Conservation (phyloP, 768 basidiomycete species). For the Rhizopogon vulgaris region DNA sequence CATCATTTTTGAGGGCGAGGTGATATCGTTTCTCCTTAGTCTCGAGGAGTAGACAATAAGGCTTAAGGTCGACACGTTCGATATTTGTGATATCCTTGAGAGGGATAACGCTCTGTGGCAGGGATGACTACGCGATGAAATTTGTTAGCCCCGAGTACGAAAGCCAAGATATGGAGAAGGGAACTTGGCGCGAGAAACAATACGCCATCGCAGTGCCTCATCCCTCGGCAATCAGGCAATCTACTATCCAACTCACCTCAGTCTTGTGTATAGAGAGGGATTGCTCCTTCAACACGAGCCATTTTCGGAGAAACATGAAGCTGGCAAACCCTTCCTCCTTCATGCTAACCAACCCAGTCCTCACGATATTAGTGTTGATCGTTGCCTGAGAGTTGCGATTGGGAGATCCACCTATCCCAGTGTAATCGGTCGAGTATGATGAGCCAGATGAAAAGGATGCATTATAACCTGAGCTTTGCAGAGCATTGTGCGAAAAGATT, state of each 20-base stretch:
- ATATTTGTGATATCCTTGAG: conserved; percentile 80
- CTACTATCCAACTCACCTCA: conserved; percentile 54
- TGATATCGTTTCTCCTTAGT: conserved; percentile 78
- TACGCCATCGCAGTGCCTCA: not conserved
- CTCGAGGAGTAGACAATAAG: conserved; percentile 87
- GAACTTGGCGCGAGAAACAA: too few relatives aligned
- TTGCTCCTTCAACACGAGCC: conserved; percentile 79
- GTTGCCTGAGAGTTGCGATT: conserved; percentile 38
- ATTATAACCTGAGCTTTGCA: conserved; percentile 53
- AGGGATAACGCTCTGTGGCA: conserved; percentile 53
- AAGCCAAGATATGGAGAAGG: not conserved
- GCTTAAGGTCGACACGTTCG: conserved; percentile 90
- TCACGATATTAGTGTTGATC: conserved; percentile 42
- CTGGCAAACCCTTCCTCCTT: conserved; percentile 94
- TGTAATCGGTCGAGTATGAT: conserved; percentile 61
- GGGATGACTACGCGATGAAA: conserved; percentile 35
- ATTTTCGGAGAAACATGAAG: conserved; percentile 89
- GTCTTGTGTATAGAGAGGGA: conserved; percentile 81
- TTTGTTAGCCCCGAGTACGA: conserved; percentile 4
- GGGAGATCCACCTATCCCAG: conserved; percentile 79
- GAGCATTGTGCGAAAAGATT: conserved; percentile 27
- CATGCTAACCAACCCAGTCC: conserved; percentile 71
- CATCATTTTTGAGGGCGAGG: conserved; percentile 84
- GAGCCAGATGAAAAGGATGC: conserved; percentile 54
- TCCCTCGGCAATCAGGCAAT: not conserved